Base-by-base conservation (phyloP, 208 protist genomes). In the Crithidia sp. region DNA sequence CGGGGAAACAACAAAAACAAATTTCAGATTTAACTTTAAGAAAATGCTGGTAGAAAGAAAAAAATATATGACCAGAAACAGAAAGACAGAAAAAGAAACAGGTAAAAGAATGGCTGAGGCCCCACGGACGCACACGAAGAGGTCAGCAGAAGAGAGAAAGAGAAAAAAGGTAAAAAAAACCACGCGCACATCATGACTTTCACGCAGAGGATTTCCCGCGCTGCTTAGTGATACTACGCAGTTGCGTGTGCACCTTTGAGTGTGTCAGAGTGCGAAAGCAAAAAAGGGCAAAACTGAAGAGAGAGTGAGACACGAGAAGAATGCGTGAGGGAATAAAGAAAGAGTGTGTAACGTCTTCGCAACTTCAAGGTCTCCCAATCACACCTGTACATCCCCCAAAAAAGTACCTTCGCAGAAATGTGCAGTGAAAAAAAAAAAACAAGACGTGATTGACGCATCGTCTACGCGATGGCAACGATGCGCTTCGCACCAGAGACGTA, bases 401-500 rank as follows among this genome's bases (percentile, higher is more conserved):
- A 28, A 28, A 28, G 28, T 28, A 28, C 28, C 28, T 28, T 49
- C 45, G 2, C 45, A 49, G 12, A 14, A 14, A 49, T 14, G 45
- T 14, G 12, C 9, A 49, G 12, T 14, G 12, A 14, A 49, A 49
- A 14, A 49, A 49, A 49, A 55, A 55, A 55, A 17, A 12, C 14
- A 55, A 55, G n/a, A 55, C 16, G 5, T 2, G 7, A 7, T 49
- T 49, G 45, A 49, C 12, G 5, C 41, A 5, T 45, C 40, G 8
- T 28, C 36, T 43, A 70, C 4, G 54, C 65, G 19, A 61, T 70
- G 41, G 65, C 4, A 6, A 61, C 28, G 2, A 73, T 28, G 14
- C 57, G 74, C 60, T 70, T 56, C 7, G 58, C 57, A 28, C 74
- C 74, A 0, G 66, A 65, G 52, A 53, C n/a, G 14, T 65, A 79